Conservation (phyloP, 805 yeast genomes). For the Wickerhamomyces xylosicus region DNA sequence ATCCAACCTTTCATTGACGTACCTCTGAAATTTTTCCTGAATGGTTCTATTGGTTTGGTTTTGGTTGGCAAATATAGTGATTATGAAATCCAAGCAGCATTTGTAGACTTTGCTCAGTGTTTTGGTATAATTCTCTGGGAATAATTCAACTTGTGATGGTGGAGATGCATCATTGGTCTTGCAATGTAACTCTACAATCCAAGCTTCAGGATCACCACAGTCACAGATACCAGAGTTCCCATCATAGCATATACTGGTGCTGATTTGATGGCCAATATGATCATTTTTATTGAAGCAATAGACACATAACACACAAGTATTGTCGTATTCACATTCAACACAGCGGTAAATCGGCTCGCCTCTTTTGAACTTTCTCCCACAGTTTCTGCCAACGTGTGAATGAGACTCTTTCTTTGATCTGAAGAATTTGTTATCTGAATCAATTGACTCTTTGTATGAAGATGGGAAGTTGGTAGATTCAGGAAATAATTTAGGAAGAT, state of each 20-base stretch:
- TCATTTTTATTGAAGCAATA: slow-evolving; percentile 63
- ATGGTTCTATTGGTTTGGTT: slow-evolving; percentile 31
- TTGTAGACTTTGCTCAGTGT: slow-evolving; percentile 20
- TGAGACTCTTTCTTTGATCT: slow-evolving; percentile 4
- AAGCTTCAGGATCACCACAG: slow-evolving; percentile 86
- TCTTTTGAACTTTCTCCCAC: slow-evolving; percentile 50
- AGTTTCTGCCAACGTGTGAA: slow-evolving; percentile 48
- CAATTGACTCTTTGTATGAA: background rate
- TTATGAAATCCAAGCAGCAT: slow-evolving; percentile 29
- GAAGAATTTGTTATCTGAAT: background rate
- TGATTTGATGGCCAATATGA: slow-evolving; percentile 58
- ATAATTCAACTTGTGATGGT: background rate
- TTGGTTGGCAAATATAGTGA: slow-evolving; percentile 30
- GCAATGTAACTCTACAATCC: slow-evolving; percentile 44
- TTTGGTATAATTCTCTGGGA: slow-evolving; percentile 4
- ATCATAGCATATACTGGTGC: slow-evolving; percentile 25
- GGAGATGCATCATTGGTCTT: slow-evolving; percentile 23
- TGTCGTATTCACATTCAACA: slow-evolving; percentile 66
- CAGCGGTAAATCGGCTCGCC: slow-evolving; percentile 69
- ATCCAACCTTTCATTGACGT: background rate
- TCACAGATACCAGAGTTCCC: slow-evolving; percentile 38
- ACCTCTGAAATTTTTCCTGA: slow-evolving; percentile 1
- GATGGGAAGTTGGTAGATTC: slow-evolving; percentile 4
- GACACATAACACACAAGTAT: slow-evolving; percentile 68
- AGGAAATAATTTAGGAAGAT: slow-evolving; percentile 26